Evolutionary conservation across 2,329 filamentous ascomycete genomes (phyloP).

Genomic region (Aspergillus luchuensis): DNA sequence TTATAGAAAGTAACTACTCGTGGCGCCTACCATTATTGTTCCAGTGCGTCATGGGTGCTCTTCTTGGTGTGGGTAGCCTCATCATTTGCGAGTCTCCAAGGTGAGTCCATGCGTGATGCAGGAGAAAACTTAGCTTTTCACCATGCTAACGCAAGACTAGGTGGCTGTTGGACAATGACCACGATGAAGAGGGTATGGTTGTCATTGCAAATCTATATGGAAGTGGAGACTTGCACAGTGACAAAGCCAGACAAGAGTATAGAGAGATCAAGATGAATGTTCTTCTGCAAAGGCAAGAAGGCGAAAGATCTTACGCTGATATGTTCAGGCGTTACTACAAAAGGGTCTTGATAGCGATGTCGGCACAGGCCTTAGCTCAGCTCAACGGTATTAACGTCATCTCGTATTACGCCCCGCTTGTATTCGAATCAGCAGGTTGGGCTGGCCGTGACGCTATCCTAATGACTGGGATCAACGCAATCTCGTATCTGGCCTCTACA

Average conservation of each 20-base stretch:
- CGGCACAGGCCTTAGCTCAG: constrained; percentile 90
- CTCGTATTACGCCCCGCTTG: constrained; percentile 94
- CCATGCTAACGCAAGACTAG: constrained; percentile 48
- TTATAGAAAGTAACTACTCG: constrained; percentile 78
- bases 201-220: constrained; percentile 98
- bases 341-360: constrained; percentile 98
- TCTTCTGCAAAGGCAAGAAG: constrained; percentile 87
- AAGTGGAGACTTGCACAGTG: constrained; percentile 89
- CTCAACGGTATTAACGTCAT: constrained; percentile 99
- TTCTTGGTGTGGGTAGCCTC: constrained; percentile 82
- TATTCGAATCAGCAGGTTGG: constrained; percentile 98
- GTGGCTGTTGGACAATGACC: constrained; percentile 96
- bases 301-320: constrained; percentile 84
- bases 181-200: constrained; percentile 96
- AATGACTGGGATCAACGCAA: constrained; percentile 95
- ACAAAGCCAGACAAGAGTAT: constrained; percentile 91
- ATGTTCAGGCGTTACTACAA: constrained; percentile 95
- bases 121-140: not conserved
- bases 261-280: constrained; percentile 99
- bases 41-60: constrained; percentile 90
- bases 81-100: constrained; percentile 95
- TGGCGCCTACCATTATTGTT: constrained; percentile 89
- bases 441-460: constrained; percentile 83
- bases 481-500: constrained; percentile 87
- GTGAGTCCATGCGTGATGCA: constrained; percentile 49